Conservation (phyloP, 768 basidiomycete species). For the Harrya chromipes region DNA sequence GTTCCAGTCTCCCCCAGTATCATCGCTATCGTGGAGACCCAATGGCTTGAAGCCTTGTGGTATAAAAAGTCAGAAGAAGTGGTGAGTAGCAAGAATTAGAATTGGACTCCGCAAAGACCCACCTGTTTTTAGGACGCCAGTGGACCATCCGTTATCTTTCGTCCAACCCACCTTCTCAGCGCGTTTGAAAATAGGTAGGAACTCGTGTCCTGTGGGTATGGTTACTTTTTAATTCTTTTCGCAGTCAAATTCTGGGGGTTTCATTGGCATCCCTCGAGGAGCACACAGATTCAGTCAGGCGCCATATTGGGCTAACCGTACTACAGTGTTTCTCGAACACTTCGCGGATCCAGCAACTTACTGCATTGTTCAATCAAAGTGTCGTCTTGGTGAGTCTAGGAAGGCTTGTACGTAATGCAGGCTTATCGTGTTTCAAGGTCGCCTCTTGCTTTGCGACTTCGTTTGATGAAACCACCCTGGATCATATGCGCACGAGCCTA, state of each 20-base stretch:
- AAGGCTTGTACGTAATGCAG: neutral
- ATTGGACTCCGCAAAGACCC: neutral
- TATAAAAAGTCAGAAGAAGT: conserved; percentile 7
- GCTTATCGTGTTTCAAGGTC: conserved; percentile 33
- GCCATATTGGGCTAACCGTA: conserved; percentile 36
- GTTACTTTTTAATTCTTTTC: neutral
- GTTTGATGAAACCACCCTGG: conserved; percentile 29
- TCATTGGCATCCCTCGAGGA: conserved; percentile 39
- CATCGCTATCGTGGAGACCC: conserved; percentile 36
- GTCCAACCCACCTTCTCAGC: conserved; percentile 39
- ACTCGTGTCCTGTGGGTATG: neutral
- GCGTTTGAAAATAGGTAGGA: conserved; percentile 42
- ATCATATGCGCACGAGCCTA: conserved; percentile 7
- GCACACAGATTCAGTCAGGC: conserved; percentile 39
- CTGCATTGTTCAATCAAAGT: conserved; percentile 38
- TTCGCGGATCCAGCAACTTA: conserved; percentile 43
- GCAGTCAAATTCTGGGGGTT: conserved; percentile 42
- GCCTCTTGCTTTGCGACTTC: conserved; percentile 43
- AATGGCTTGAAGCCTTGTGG: conserved; percentile 57
- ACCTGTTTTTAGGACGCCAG: conserved; percentile 17
- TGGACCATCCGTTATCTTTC: conserved; percentile 44
- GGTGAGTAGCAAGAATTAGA: conserved; percentile 7
- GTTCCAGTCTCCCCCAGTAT: conserved; percentile 33
- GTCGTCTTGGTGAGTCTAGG: conserved; percentile 40
- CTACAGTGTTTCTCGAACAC: conserved; percentile 38